Evolutionary conservation across 495 filamentous ascomycete species (phyloP).

Genomic region (Penicillium robsamsonii): DNA sequence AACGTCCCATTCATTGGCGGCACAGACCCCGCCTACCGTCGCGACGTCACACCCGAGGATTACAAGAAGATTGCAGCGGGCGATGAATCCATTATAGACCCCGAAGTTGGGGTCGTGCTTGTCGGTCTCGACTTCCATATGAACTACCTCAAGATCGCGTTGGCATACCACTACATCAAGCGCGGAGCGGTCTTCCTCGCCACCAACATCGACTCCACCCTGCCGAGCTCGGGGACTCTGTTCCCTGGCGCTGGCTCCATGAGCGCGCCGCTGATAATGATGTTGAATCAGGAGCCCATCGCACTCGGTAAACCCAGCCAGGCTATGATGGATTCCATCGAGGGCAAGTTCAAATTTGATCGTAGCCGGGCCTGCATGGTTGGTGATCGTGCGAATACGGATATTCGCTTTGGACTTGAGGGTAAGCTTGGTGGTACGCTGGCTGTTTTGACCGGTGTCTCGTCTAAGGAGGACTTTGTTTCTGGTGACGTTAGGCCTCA

Average conservation of each 20-base stretch:
- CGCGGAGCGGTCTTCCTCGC: conserved; percentile 86
- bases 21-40: conserved; percentile 74
- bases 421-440: conserved; percentile 88
- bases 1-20: conserved; percentile 80
- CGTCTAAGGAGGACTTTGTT: conserved; percentile 75
- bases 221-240: conserved; percentile 73
- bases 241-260: conserved; percentile 92
- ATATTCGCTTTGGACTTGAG: conserved; percentile 93
- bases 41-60: conserved; percentile 76
- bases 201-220: conserved; percentile 86
- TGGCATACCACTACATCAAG: conserved; percentile 80
- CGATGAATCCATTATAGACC: conserved; percentile 64
- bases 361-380: conserved; percentile 89
- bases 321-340: conserved; percentile 99
- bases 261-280: conserved; percentile 73
- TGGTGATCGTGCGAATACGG: conserved; percentile 89
- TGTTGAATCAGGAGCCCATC: conserved; percentile 65
- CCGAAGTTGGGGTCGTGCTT: conserved; percentile 85
- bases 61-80: conserved; percentile 73
- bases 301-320: conserved; percentile 92
- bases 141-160: conserved; percentile 86
- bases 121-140: conserved; percentile 88
- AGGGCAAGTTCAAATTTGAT: conserved; percentile 91
- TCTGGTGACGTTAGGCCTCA: conserved; percentile 66
- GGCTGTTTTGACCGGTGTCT: conserved; percentile 87